phyloP scores from a whole-genome alignment of 345 rosid genomes.

The Cardamine chenopodiifolia region DNA sequence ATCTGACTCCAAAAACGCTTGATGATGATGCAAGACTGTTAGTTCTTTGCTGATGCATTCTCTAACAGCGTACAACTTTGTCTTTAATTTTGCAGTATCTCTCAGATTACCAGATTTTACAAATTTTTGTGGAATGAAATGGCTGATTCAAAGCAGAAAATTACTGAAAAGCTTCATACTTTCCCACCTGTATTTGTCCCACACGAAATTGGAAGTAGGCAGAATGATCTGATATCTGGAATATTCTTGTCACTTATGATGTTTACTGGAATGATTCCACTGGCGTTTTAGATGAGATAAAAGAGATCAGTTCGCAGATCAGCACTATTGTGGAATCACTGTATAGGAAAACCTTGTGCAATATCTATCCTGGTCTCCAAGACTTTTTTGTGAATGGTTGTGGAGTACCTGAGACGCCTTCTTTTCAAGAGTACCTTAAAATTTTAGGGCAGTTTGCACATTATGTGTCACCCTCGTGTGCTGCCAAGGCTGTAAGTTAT shows the following conservation, averaged over 20 bases:
- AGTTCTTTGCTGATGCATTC: constrained; percentile 8
- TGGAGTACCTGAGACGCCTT: constrained; percentile 72
- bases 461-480: constrained; percentile 68
- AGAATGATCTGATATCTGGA: constrained; percentile 59
- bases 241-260: constrained; percentile 63
- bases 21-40: constrained; percentile 3
- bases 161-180: constrained; percentile 54
- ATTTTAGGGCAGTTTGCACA: constrained; percentile 67
- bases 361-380: constrained; percentile 78
- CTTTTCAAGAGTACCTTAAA: constrained; percentile 57
- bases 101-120: constrained; percentile 79
- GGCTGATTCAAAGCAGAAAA: constrained; percentile 52
- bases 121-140: constrained; percentile 72
- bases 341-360: constrained; percentile 57
- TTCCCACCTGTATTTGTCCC: constrained; percentile 79
- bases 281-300: constrained; percentile 59
- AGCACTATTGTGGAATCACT: constrained; percentile 47
- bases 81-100: constrained; percentile 58
- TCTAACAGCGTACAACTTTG: constrained; percentile 25
- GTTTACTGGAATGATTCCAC: constrained; percentile 86
- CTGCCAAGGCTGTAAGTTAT: constrained; percentile 70
- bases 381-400: constrained; percentile 82
- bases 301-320: constrained; percentile 45
- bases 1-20: not conserved
- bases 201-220: constrained; percentile 46